Percentiles rank a stretch among this genome's conserved stretches.
Evolutionary conservation across 2,329 filamentous ascomycete genomes (phyloP).

Genomic region (Gnomoniopsis sp.): DNA sequence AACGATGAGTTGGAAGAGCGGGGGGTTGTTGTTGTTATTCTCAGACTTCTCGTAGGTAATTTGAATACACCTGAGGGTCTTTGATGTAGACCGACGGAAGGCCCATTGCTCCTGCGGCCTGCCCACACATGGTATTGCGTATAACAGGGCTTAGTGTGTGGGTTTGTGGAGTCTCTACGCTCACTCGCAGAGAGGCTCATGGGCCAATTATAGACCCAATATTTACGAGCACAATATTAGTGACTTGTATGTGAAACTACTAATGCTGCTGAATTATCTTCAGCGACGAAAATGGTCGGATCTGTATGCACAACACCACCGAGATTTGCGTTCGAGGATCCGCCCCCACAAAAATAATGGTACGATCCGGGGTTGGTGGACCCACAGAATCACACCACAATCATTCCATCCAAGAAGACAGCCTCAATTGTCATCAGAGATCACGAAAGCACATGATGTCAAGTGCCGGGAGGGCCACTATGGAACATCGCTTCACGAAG

Average conservation of each 20-base stretch:
- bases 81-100: no score
- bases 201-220: neutral
- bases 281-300: conserved; percentile 7
- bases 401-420: conserved; percentile 14
- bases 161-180: no score
- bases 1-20: no score
- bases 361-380: conserved; percentile 11
- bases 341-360: conserved; percentile 10
- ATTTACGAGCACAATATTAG: neutral
- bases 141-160: no score
- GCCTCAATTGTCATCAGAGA: conserved; percentile 18
- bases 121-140: no score
- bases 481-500: conserved; percentile 3
- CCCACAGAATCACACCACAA: conserved; percentile 18
- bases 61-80: no score
- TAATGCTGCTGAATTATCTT: conserved; percentile 4
- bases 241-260: neutral
- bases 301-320: conserved; percentile 9
- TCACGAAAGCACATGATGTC: conserved; percentile 14
- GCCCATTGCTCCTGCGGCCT: no score
- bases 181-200: no score
- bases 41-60: no score
- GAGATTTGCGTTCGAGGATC: neutral
- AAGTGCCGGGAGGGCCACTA: neutral
- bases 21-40: no score